Conservation (phyloP, 768 basidiomycete species). For the Candolleomyces efflorescens region DNA sequence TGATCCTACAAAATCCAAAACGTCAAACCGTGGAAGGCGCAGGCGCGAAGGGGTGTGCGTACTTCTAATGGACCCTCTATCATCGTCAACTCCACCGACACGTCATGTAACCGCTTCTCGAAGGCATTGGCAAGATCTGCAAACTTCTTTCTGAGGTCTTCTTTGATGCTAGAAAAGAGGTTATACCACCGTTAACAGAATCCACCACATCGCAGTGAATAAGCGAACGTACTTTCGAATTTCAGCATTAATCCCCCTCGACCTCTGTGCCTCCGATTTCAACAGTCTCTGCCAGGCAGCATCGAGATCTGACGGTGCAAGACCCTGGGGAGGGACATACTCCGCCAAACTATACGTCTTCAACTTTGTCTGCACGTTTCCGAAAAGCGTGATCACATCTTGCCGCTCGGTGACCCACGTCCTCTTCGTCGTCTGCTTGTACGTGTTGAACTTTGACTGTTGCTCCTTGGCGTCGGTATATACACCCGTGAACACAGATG, state of each 20-base stretch:
- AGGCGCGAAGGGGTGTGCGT: slow-evolving; percentile 19
- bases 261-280: slow-evolving; percentile 69
- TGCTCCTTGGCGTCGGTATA: slow-evolving; percentile 81
- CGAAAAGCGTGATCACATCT: slow-evolving; percentile 82
- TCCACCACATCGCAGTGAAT: not conserved
- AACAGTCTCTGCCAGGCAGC: slow-evolving; percentile 71
- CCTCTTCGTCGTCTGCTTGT: slow-evolving; percentile 85
- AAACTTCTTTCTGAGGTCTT: slow-evolving; percentile 69
- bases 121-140: slow-evolving; percentile 76
- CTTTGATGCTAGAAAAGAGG: slow-evolving; percentile 62
- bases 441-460: slow-evolving; percentile 64
- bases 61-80: slow-evolving; percentile 80
- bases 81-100: slow-evolving; percentile 69
- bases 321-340: slow-evolving; percentile 74
- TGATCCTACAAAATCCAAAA: slow-evolving; percentile 71
- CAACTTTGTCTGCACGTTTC: slow-evolving; percentile 92
- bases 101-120: slow-evolving; percentile 57
- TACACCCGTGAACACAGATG: slow-evolving; percentile 61
- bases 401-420: slow-evolving; percentile 88
- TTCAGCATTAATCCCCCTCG: slow-evolving; percentile 81
- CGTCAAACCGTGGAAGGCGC: no score
- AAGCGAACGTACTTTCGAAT: slow-evolving; percentile 68
- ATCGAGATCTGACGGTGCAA: slow-evolving; percentile 72
- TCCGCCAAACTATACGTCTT: slow-evolving; percentile 84
- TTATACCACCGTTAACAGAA: slow-evolving; percentile 3